Base-by-base conservation (phyloP, 1,139 yeast genomes). In the Yamadazyma diddensiae region DNA sequence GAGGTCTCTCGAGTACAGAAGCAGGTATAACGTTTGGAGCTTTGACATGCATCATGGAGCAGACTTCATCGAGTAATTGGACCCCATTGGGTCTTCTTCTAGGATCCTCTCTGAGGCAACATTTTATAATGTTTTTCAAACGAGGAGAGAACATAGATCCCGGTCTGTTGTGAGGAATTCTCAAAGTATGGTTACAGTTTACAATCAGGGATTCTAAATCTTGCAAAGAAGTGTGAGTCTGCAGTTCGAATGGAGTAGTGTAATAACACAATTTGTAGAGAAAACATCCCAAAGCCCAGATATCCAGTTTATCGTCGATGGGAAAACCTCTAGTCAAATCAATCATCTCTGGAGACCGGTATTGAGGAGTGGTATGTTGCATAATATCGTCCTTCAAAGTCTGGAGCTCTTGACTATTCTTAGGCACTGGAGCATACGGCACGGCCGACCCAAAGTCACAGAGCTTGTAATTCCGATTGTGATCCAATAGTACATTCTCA, bases 371-470 rank as follows among this genome's bases (percentile, higher is more conserved):
- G 0, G 94, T 84, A 47, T 83, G 86, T 43, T 75, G 75, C 53
- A 82, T 57, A 29, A 83, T 73, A 54, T 83, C 92, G 47, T 79
- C 78, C 39, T 78, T 78, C 21, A 83, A 66, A 23, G 60, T 46
- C 38, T 73, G 74, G 39, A 79, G 72, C 47, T 82, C 85, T 33
- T 78, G 79, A 26, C 72, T 77, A 42, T 69, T 77, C 37, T 70
- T 67, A 7, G 94, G 90, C 11, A 80, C 63, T 5, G 77, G 73
- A 2, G 76, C 62, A 20, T 79, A 65, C n/a, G 51, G 48, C 15
- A 90, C 82, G 0, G 87, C 80, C 5, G 88, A 80, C 2, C 94
- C 94, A 55, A 83, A 83, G 59, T 83, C 94, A 53, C 88, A 82
- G 10, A 83, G 58, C 49, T 83, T 83, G 57, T 76, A 83, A 37